Evolutionary conservation across 768 basidiomycete species (phyloP).

Genomic region (Lactifluus piperatus): DNA sequence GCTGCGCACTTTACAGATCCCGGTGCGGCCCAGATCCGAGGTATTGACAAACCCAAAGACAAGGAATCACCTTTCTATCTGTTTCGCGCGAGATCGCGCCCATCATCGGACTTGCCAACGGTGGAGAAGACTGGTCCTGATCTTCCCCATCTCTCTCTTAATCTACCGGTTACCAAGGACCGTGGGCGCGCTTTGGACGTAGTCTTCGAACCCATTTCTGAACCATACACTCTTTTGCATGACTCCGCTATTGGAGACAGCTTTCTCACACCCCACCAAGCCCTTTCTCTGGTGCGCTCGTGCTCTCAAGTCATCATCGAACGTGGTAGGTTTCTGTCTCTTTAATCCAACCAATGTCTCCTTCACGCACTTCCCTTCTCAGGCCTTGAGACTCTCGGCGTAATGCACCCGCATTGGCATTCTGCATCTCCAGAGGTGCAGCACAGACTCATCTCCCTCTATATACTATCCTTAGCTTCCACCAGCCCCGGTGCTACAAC

Average conservation of each 20-base stretch:
- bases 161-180: conserved; percentile 46
- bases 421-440: conserved; percentile 66
- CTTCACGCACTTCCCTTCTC: conserved; percentile 10
- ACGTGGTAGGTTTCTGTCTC: conserved; percentile 40
- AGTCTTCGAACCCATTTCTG: conserved; percentile 53
- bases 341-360: background rate
- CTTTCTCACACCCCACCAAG: conserved; percentile 52
- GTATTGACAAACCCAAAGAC: conserved; percentile 28
- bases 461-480: conserved; percentile 53
- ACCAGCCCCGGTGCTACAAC: conserved; percentile 39
- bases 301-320: conserved; percentile 60
- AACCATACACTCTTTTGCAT: conserved; percentile 37
- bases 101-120: conserved; percentile 28
- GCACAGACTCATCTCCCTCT: conserved; percentile 59
- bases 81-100: conserved; percentile 41
- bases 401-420: conserved; percentile 84
- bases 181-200: conserved; percentile 42
- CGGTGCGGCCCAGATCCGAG: conserved; percentile 28
- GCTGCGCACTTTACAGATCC: conserved; percentile 24
- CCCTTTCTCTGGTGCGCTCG: conserved; percentile 53
- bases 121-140: conserved; percentile 27
- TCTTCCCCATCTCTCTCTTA: conserved; percentile 53
- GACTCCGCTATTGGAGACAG: conserved; percentile 50
- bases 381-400: conserved; percentile 76
- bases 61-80: conserved; percentile 40